Conservation (phyloP, 371 early-diverging fungal genomes). For the Racocetra persica region DNA sequence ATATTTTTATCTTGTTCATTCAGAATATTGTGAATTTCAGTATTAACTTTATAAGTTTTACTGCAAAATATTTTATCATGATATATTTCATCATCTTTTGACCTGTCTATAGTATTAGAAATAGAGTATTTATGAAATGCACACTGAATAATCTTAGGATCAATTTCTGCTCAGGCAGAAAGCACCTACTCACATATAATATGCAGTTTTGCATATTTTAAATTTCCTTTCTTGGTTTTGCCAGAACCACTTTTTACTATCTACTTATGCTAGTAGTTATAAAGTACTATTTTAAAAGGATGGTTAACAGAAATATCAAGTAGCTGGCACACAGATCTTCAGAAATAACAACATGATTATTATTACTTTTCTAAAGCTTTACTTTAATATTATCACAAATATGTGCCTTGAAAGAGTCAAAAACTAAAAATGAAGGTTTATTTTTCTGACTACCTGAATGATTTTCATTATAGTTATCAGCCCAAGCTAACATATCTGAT, state of each 20-base stretch:
- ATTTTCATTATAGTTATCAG: not conserved
- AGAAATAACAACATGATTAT: not conserved
- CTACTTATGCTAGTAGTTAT: not conserved
- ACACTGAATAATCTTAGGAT: not conserved
- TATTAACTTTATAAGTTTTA: too few relatives aligned
- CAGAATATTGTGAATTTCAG: too few relatives aligned
- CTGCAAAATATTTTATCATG: too few relatives aligned
- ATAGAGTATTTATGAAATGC: not conserved
- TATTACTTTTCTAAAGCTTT: not conserved
- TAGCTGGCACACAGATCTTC: not conserved
- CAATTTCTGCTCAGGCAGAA: not conserved
- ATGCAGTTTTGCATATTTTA: not conserved
- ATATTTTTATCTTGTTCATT: too few relatives aligned
- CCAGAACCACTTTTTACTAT: not conserved
- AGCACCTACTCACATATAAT: not conserved
- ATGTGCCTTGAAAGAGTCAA: not conserved
- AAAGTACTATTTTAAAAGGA: not conserved
- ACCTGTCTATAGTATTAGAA: not conserved
- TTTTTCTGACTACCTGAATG: not conserved
- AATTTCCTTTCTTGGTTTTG: not conserved
- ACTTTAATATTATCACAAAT: not conserved
- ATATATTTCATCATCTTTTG: not conserved
- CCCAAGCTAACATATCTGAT: not conserved
- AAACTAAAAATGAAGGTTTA: not conserved
- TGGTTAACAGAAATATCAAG: conserved; percentile 1